Evolutionary conservation across 208 protist species (phyloP), one percentile per base, ranked within the genome.

Genomic region (Novymonas esmeraldas): DNA sequence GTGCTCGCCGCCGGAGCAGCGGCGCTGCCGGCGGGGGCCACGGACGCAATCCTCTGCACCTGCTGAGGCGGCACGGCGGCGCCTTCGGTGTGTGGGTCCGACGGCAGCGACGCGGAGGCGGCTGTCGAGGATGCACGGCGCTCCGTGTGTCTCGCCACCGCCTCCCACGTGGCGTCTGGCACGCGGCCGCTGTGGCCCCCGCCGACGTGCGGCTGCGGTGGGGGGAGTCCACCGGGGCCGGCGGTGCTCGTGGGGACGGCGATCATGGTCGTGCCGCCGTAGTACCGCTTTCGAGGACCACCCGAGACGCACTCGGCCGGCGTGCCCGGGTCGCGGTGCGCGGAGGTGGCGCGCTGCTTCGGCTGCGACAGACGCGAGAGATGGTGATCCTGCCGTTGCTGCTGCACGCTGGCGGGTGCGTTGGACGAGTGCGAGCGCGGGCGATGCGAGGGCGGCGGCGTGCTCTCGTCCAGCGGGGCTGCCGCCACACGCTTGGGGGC

Each of bases 331-430:
- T 70, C 54, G 14, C 22, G 39, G 49, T 60, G 68, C 24, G 38
- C 6, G n/a, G 59, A 44, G 2, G 28, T 7, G 22, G 38, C 31
- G 45, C 26, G 45, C 9, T 34, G 48, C 57, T 73, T 65, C 7
- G 75, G 70, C 44, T 74, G 70, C 18, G 79, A 24, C 9, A 85
- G 68, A 13, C 75, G 75, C 55, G 75, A 42, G n/a, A 85, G n/a
- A 5, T 45, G 20, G 11, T 14, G 26, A 13, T 69, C 64, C 3
- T 54, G 50, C 45, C 24, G 44, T 44, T 49, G 54, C 34, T 18
- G 3, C 13, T 34, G 44, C 55, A 31, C 44, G 55, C 44, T 6
- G 50, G 34, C 28, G 38, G 16, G 46, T 52, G 61, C 16, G 42
- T 29, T 4, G n/a, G 24, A 6, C 31, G 42, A 36, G 1, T 50